These are phyloP conservation scores for Saksenaea oblongispora DNA, from an alignment of 371 early-diverging fungal genomes.

Conservation along the genomic window DNA sequence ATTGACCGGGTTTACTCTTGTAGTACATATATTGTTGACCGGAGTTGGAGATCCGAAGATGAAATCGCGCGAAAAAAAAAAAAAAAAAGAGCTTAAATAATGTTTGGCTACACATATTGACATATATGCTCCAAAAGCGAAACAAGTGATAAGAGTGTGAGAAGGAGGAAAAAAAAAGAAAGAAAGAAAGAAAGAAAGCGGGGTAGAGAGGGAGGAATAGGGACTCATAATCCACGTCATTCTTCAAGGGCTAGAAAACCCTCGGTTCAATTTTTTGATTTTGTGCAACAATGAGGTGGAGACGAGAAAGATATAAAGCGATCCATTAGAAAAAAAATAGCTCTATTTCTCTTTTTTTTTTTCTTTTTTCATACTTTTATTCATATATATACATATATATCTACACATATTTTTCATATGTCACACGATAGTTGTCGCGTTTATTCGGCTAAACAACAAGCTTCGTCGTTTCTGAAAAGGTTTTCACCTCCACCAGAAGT, in stretches of 20 bases:
- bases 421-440: neutral
- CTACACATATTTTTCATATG: neutral
- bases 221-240: constrained; percentile 4
- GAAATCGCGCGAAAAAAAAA: neutral
- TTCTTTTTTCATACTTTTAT: neutral
- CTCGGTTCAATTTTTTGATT: constrained; percentile 3
- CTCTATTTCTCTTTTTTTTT: neutral
- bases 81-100: neutral
- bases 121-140: neutral
- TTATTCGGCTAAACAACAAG: neutral
- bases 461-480: neutral
- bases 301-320: neutral
- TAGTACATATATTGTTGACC: neutral
- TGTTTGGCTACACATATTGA: neutral
- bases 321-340: neutral
- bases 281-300: neutral
- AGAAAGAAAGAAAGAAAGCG: neutral
- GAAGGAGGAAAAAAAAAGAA: no score
- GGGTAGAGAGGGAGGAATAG: neutral
- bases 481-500: neutral
- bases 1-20: neutral
- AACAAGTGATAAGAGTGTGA: neutral
- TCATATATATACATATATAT: no score
- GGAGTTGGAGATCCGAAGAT: neutral
- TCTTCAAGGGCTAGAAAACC: neutral